A percentile compares a stretch with the other conserved stretches of the same genome.
Conservation (phyloP, 352 stramenopile species). For the Pythium graminicola region DNA sequence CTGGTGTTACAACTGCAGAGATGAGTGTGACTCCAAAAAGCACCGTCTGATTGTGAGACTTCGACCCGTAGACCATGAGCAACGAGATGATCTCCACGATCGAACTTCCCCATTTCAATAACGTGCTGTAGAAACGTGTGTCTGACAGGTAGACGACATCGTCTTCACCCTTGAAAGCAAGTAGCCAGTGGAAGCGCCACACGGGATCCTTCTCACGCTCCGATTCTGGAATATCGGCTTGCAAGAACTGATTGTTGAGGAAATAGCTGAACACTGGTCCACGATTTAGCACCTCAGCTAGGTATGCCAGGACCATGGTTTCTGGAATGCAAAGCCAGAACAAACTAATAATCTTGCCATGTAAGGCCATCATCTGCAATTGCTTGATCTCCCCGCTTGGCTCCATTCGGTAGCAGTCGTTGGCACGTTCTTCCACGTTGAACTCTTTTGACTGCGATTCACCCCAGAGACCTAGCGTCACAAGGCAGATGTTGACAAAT, state of each 20-base stretch:
- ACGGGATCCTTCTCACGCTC: constrained; percentile 45
- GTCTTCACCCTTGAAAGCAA: constrained; percentile 36
- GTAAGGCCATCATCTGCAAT: constrained; percentile 63
- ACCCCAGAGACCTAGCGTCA: constrained; percentile 45
- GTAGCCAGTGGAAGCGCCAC: constrained; percentile 33
- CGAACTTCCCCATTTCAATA: constrained; percentile 42
- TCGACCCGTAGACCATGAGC: constrained; percentile 25
- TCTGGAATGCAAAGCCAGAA: constrained; percentile 56
- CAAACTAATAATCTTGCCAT: constrained; percentile 56
- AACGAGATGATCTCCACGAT: constrained; percentile 44
- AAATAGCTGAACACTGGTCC: constrained; percentile 57
- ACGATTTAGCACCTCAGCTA: constrained; percentile 49
- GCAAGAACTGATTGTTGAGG: constrained; percentile 49
- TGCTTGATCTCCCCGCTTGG: constrained; percentile 51
- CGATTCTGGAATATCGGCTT: constrained; percentile 48
- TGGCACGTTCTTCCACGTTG: constrained; percentile 51
- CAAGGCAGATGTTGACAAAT: constrained; percentile 36
- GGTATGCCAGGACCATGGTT: constrained; percentile 40
- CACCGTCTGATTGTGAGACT: constrained; percentile 10
- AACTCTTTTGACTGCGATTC: constrained; percentile 43
- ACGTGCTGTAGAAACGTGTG: constrained; percentile 42
- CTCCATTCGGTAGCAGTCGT: constrained; percentile 52
- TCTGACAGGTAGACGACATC: constrained; percentile 46
- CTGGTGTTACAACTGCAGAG: constrained; percentile 29
- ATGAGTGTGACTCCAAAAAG: constrained; percentile 35